phyloP scores from a whole-genome alignment of 116 monocot genomes.

The Posidonia oceanica region DNA sequence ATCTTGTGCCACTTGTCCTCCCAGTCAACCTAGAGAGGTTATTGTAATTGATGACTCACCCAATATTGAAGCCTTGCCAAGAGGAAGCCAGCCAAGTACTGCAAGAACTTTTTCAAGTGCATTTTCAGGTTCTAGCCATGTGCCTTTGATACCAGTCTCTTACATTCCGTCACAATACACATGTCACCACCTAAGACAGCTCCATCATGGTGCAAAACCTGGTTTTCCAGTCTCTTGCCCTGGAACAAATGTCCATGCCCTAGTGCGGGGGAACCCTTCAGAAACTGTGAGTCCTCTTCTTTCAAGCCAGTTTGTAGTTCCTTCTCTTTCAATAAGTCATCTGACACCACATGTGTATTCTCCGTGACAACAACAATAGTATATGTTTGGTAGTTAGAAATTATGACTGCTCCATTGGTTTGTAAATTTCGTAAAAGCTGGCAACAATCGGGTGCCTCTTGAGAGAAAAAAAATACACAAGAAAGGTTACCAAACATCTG shows the following conservation, averaged over 20 bases:
- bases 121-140: constrained; percentile 7
- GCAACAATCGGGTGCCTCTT: neutral
- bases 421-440: neutral
- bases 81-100: neutral
- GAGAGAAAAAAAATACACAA: neutral
- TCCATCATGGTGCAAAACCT: constrained; percentile 3
- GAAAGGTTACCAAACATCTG: neutral
- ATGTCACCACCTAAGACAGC: constrained; percentile 3
- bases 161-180: constrained; percentile 17
- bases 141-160: constrained; percentile 13
- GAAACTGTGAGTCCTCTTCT: constrained; percentile 11
- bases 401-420: neutral
- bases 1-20: constrained; percentile 2
- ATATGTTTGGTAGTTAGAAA: neutral
- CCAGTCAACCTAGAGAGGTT: constrained; percentile 18
- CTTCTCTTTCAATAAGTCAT: constrained; percentile 12
- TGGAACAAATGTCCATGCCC: neutral
- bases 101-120: neutral
- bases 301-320: constrained; percentile 14
- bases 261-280: constrained; percentile 7
- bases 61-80: constrained; percentile 4
- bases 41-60: constrained; percentile 39
- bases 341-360: constrained; percentile 20
- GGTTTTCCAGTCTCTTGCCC: constrained; percentile 10
- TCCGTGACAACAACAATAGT: constrained; percentile 9